These are phyloP conservation scores for Pseudophaeomoniella oleicola DNA, from an alignment of 2,329 filamentous ascomycete genomes.

Conservation along the genomic window DNA sequence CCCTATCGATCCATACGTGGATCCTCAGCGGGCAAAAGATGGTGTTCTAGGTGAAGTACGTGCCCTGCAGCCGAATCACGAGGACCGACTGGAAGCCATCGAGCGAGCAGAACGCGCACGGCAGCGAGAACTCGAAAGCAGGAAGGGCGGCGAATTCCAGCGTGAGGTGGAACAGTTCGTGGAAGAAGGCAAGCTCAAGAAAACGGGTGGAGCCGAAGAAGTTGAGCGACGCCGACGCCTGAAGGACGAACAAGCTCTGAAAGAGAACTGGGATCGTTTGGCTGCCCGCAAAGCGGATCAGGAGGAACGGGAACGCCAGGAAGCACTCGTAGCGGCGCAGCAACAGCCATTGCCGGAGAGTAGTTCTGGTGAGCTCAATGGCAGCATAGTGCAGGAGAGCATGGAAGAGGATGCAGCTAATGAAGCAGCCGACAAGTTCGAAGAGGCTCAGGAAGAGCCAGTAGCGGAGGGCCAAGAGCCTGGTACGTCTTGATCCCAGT, in stretches of 20 bases:
- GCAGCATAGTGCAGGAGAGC: neutral
- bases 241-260: constrained; percentile 75
- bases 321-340: neutral
- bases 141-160: constrained; percentile 62
- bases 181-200: constrained; percentile 81
- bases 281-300: constrained; percentile 36
- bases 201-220: constrained; percentile 89
- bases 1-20: constrained; percentile 36
- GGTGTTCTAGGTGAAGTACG: constrained; percentile 84
- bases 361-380: neutral
- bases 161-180: constrained; percentile 79
- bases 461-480: neutral
- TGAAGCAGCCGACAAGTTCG: neutral
- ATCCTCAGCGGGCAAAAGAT: constrained; percentile 76
- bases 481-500: neutral
- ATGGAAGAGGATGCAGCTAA: neutral
- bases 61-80: constrained; percentile 86
- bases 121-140: constrained; percentile 71
- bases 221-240: constrained; percentile 69
- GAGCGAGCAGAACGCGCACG: constrained; percentile 89
- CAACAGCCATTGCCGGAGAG: neutral
- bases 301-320: constrained; percentile 17
- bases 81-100: constrained; percentile 83
- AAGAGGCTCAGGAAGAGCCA: neutral
- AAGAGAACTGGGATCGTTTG: constrained; percentile 51